Evolutionary conservation across 1,284 basidiomycete genomes (phyloP).

Genomic region (Leucoagaricus sp.): DNA sequence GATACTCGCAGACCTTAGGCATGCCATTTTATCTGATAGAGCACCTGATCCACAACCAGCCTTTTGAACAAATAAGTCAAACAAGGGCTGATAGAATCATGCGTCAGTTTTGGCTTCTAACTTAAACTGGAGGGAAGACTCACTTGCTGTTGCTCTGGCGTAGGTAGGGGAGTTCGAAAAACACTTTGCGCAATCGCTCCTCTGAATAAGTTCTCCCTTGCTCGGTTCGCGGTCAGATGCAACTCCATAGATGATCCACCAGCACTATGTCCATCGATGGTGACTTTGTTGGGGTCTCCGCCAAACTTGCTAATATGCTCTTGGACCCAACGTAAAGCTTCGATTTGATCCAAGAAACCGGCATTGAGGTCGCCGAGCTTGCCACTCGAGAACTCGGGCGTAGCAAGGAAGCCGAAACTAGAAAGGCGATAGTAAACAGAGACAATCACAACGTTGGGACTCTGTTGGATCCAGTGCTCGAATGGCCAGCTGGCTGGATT

Average conservation of each 20-base stretch:
- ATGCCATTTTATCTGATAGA: conserved; percentile 39
- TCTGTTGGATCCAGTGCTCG: conserved; percentile 53
- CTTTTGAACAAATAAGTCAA: conserved; percentile 46
- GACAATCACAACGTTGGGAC: conserved; percentile 52
- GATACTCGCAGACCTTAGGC: conserved; percentile 49
- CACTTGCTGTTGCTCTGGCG: conserved; percentile 51
- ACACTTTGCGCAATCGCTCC: conserved; percentile 62
- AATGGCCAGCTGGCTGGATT: conserved; percentile 59
- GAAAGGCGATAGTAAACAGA: conserved; percentile 56
- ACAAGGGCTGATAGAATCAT: conserved; percentile 42
- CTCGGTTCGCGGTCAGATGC: conserved; percentile 50
- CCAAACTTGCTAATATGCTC: conserved; percentile 62
- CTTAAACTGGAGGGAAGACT: conserved; percentile 17
- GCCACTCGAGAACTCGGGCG: conserved; percentile 45
- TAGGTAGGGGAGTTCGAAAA: conserved; percentile 48
- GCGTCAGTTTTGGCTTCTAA: neutral
- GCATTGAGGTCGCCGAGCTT: conserved; percentile 60
- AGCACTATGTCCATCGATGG: conserved; percentile 66
- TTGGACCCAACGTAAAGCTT: conserved; percentile 65
- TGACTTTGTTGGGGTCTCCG: conserved; percentile 55
- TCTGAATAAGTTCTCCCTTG: conserved; percentile 42
- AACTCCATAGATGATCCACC: conserved; percentile 57
- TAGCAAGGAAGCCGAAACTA: conserved; percentile 54
- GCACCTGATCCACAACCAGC: conserved; percentile 48
- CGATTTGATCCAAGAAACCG: conserved; percentile 61